Base-by-base conservation (phyloP, 306 rosid genomes). In the Rubus parviflorus region DNA sequence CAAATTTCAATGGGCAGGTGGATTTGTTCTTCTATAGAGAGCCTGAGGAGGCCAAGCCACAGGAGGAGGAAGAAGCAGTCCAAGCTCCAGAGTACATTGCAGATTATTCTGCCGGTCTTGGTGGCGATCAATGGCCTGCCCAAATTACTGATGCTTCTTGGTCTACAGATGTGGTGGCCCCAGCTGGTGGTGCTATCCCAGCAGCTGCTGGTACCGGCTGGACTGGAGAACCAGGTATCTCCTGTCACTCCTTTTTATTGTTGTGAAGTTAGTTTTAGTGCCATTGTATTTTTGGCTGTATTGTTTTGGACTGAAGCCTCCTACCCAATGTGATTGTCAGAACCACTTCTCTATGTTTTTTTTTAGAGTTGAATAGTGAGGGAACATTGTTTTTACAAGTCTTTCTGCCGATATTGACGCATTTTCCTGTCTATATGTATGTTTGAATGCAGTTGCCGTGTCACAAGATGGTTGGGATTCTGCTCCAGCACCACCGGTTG, bases 11-110 rank as follows among this genome's bases (percentile, higher is more conserved):
- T 22, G 22, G 78, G 81, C 86, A 92, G 97, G 97, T 90, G 23
- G 97, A 94, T 77, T 69, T 94, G 58, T 94, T 94, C 85, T 90
- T 94, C 88, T 90, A 94, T 6, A 87, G 97, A 54, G 97, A 94
- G 53, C 98, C 96, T 0, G 97, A 92, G 83, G 98, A 92, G 88
- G 83, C 94, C 7, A 91, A 90, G 83, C 78, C 78, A 65, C 79
- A 74, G 67, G 97, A 94, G 70, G 94, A 90, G 22, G 98, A 92
- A 19, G 95, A 94, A 49, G 87, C 81, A 14, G 82, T 70, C 3
- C 85, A 77, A 2, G 79, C 64, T 11, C 81, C 82, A 9, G 97
- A 88, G 22, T 91, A 89, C 74, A 74, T 85, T 67, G n/a, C 90
- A 0, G 97, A 91, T 42, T 91, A 56, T 23, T 67, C 91, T n/a